Percentiles rank a stretch among this genome's conserved stretches.
phyloP scores from a whole-genome alignment of 176 grass and related monocot genomes.

The Cymbopogon citratus region DNA sequence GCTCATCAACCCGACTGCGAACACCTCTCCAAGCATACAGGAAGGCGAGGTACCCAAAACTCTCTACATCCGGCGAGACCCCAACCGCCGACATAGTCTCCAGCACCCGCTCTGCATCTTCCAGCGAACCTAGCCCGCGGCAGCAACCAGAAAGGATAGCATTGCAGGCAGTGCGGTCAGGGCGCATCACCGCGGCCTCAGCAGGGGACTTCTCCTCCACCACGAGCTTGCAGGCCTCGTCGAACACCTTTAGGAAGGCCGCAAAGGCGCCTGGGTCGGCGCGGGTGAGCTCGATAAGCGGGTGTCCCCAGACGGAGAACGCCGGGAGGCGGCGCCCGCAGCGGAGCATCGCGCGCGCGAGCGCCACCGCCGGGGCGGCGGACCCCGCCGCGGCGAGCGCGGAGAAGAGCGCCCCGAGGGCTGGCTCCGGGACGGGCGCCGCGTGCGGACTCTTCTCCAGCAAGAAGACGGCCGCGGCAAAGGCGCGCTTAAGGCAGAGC shows the following conservation, averaged over 20 bases:
- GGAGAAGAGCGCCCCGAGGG: conserved; percentile 48
- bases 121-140: conserved; percentile 48
- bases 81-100: conserved; percentile 68
- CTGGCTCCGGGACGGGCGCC: conserved; percentile 27
- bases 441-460: conserved; percentile 63
- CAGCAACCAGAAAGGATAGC: conserved; percentile 74
- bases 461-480: conserved; percentile 66
- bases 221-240: conserved; percentile 50
- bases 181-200: conserved; percentile 44
- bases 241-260: conserved; percentile 69
- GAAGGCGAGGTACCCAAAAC: conserved; percentile 77
- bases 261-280: conserved; percentile 35
- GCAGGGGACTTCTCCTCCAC: conserved; percentile 45
- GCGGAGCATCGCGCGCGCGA: conserved; percentile 50
- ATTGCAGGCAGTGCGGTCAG: conserved; percentile 65
- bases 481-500: conserved; percentile 75
- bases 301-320: conserved; percentile 60
- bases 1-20: conserved; percentile 48
- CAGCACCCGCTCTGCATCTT: conserved; percentile 71
- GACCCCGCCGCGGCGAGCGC: conserved; percentile 40
- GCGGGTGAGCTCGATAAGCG: conserved; percentile 43
- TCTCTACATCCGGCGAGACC: conserved; percentile 59
- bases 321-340: conserved; percentile 53
- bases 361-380: conserved; percentile 53
- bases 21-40: conserved; percentile 79